Evolutionary conservation across 1,284 basidiomycete genomes (phyloP).

Genomic region (Trichosporon asahii): DNA sequence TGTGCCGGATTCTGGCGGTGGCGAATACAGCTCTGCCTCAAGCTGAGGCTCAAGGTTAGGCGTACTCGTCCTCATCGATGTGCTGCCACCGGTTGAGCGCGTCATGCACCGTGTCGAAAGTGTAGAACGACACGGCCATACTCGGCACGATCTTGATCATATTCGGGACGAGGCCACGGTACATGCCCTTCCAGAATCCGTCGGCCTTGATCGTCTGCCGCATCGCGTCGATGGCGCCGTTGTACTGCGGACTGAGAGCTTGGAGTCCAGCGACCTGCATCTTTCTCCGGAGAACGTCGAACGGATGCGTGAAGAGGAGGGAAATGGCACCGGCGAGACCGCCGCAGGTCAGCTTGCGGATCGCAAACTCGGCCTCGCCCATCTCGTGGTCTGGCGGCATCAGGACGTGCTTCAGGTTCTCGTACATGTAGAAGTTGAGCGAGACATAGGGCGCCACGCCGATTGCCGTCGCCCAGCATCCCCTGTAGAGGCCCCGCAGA

Average conservation of each 20-base stretch:
- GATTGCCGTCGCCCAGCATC: conserved; percentile 78
- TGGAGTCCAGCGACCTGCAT: conserved; percentile 85
- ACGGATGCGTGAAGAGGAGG: conserved; percentile 91
- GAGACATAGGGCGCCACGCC: conserved; percentile 85
- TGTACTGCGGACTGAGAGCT: conserved; percentile 64
- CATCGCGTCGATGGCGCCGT: conserved; percentile 72
- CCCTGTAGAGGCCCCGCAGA: conserved; percentile 72
- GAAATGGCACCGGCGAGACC: conserved; percentile 65
- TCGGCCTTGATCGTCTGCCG: conserved; percentile 67
- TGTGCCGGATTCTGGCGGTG: not conserved
- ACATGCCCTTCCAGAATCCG: conserved; percentile 58
- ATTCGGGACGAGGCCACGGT: conserved; percentile 84
- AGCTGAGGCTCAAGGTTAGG: not conserved
- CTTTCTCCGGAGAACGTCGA: conserved; percentile 88
- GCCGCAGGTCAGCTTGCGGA: conserved; percentile 53
- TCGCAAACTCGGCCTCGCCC: conserved; percentile 36
- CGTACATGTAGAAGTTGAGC: conserved; percentile 52
- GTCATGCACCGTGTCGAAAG: conserved; percentile 52
- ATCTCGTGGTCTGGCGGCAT: conserved; percentile 30
- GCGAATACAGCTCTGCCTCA: not conserved
- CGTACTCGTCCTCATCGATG: conserved; percentile 25
- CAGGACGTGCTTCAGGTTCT: conserved; percentile 36
- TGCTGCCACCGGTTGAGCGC: conserved; percentile 29
- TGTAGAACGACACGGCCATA: conserved; percentile 69
- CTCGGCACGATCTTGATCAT: conserved; percentile 81